Conservation (phyloP, 805 yeast genomes). For the Cephaloascus fragrans region DNA sequence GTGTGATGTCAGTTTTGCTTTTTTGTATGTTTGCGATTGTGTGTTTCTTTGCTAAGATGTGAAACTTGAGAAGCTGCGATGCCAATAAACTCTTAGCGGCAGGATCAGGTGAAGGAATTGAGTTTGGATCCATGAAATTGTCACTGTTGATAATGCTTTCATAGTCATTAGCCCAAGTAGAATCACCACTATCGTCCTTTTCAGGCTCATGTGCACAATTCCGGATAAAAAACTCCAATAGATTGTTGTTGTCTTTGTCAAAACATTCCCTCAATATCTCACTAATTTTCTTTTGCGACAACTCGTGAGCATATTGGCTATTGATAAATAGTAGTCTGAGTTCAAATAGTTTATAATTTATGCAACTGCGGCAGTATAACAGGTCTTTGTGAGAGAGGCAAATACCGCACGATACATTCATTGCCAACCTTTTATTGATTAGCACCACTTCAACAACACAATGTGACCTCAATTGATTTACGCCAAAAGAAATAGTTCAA, state of each 20-base stretch:
- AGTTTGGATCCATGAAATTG: neutral
- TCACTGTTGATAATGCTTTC: neutral
- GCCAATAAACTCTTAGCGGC: slow-evolving; percentile 15
- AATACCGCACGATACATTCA: neutral
- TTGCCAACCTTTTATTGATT: no score
- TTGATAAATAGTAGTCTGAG: slow-evolving; percentile 10
- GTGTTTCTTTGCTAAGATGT: slow-evolving; percentile 1
- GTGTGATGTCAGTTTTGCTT: neutral
- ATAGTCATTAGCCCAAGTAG: no score
- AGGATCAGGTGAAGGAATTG: slow-evolving; percentile 9
- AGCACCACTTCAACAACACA: no score
- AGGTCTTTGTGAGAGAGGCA: neutral
- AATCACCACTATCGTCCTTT: slow-evolving; percentile 1
- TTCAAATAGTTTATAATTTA: slow-evolving; percentile 13
- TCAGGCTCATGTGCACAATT: neutral
- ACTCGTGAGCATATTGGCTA: slow-evolving; percentile 8
- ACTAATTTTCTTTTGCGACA: slow-evolving; percentile 10
- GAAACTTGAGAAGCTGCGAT: slow-evolving; percentile 16
- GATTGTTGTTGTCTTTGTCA: slow-evolving; percentile 9
- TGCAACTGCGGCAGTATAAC: slow-evolving; percentile 7
- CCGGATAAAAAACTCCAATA: slow-evolving; percentile 3
- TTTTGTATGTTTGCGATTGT: slow-evolving; percentile 7
- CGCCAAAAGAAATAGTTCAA: no score
- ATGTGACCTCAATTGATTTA: no score
- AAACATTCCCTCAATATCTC: slow-evolving; percentile 13